Evolutionary conservation across 495 filamentous ascomycete genomes (phyloP).

Genomic region (Penicillium bovifimosum): DNA sequence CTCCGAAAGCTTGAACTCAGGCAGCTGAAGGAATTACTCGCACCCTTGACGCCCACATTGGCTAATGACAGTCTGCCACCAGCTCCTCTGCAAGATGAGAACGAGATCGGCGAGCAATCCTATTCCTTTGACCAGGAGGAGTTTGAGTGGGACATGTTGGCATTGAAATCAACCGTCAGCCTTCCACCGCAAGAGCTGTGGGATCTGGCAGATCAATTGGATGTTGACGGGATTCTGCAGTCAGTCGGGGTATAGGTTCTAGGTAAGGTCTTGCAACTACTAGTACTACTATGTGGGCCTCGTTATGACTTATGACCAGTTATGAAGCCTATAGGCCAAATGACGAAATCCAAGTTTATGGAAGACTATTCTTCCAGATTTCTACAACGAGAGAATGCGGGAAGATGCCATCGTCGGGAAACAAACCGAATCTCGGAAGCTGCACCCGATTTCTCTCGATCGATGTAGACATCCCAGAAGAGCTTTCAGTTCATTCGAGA

Average conservation of each 20-base stretch:
- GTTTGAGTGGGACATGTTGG: constrained; percentile 29
- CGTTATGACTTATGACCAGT: neutral
- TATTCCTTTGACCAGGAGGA: constrained; percentile 22
- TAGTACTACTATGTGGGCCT: neutral
- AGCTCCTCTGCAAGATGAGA: neutral
- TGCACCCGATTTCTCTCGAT: no score
- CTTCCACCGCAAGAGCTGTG: constrained; percentile 24
- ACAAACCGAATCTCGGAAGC: no score
- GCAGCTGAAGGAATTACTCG: constrained; percentile 25
- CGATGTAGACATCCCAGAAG: no score
- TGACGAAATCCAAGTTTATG: no score
- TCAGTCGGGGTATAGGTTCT: constrained; percentile 9
- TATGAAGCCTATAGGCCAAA: neutral
- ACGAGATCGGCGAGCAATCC: constrained; percentile 10
- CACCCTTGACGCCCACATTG: constrained; percentile 23
- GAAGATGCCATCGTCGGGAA: no score
- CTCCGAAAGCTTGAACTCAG: constrained; percentile 20
- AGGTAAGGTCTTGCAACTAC: neutral
- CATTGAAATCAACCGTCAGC: constrained; percentile 22
- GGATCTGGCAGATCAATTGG: constrained; percentile 29
- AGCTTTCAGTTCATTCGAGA: no score
- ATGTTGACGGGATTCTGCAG: constrained; percentile 28
- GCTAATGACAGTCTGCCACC: neutral
- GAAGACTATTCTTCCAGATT: no score
- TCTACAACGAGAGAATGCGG: no score